Evolutionary conservation across 106 monocot genomes (phyloP).

Genomic region (Cymbidium sinense): DNA sequence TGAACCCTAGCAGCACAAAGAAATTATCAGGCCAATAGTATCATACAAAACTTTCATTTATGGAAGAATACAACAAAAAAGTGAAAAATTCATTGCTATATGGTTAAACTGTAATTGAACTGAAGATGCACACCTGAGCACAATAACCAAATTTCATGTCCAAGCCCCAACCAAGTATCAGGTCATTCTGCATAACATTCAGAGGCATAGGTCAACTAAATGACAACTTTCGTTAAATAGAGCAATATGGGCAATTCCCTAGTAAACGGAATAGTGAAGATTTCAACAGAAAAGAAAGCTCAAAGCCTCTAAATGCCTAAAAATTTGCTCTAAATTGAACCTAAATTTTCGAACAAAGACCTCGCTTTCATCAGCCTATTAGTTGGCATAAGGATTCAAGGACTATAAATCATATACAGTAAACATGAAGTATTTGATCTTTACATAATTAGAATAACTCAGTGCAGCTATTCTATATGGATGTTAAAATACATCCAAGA

Average conservation of each 20-base stretch:
- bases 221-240: background rate
- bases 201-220: background rate
- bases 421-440: background rate
- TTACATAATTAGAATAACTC: background rate
- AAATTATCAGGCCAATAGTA: background rate
- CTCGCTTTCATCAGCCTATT: background rate
- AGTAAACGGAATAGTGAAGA: background rate
- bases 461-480: background rate
- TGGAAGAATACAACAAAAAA: background rate
- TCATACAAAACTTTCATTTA: background rate
- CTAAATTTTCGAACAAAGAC: background rate
- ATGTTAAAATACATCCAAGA: background rate
- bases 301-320: background rate
- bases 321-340: background rate
- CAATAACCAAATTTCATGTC: slow-evolving; percentile 97
- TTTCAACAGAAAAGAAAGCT: background rate
- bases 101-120: background rate
- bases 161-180: slow-evolving; percentile 95
- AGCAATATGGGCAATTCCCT: background rate
- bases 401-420: background rate
- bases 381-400: background rate
- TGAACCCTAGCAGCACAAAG: background rate
- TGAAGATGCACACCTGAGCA: slow-evolving; percentile 54
- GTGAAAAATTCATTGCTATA: background rate
- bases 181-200: slow-evolving; percentile 62